Evolutionary conservation across 176 grass and related monocot species (phyloP).

Genomic region (Musa beccarii): DNA sequence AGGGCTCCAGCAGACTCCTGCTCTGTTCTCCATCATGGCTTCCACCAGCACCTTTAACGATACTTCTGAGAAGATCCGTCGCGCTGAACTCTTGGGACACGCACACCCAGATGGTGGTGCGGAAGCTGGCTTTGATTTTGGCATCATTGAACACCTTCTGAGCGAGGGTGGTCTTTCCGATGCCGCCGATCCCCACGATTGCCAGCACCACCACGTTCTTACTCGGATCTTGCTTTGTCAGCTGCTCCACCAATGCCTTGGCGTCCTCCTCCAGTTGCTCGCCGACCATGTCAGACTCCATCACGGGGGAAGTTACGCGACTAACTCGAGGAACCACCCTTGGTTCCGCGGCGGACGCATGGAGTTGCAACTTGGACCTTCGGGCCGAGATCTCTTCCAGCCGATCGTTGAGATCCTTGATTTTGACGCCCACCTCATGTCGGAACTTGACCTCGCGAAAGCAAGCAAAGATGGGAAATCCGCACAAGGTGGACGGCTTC

Average conservation of each 20-base stretch:
- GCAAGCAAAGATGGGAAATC: not conserved
- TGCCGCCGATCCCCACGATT: too few relatives aligned
- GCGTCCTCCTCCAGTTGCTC: not conserved
- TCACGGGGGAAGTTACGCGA: not conserved
- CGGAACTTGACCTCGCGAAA: conserved; percentile 2
- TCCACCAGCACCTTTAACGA: too few relatives aligned
- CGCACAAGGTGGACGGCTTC: not conserved
- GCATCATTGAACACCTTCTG: too few relatives aligned
- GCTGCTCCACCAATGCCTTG: not conserved
- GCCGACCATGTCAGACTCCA: not conserved
- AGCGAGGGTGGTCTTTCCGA: too few relatives aligned
- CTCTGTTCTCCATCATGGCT: too few relatives aligned
- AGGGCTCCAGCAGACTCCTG: not conserved
- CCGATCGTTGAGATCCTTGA: conserved; percentile 16
- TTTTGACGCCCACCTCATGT: conserved; percentile 3
- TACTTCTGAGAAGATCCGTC: too few relatives aligned
- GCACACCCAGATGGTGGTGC: too few relatives aligned
- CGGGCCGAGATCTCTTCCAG: conserved; percentile 4
- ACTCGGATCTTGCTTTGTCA: not conserved
- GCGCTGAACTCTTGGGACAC: too few relatives aligned
- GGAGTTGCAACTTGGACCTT: not conserved
- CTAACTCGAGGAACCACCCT: not conserved
- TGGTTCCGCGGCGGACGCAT: not conserved
- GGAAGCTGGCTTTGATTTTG: too few relatives aligned
- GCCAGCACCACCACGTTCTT: too few relatives aligned